These are phyloP conservation scores for Glaciozyma martinii DNA, from an alignment of 768 basidiomycete genomes.

Conservation along the genomic window DNA sequence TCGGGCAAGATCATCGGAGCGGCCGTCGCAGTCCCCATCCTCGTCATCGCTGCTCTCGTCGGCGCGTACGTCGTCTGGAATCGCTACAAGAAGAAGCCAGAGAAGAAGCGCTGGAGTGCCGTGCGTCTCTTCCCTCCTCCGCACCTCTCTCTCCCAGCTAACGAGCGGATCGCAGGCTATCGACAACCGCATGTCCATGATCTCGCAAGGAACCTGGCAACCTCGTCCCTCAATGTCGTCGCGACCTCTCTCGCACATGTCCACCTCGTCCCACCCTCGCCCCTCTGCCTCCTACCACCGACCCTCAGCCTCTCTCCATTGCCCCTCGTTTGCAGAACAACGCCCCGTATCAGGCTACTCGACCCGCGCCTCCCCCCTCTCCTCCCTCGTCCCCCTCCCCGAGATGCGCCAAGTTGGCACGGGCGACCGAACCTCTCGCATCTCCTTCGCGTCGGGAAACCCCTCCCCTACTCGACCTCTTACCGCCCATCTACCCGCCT, in stretches of 20 bases:
- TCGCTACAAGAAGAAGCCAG: slow-evolving; percentile 11
- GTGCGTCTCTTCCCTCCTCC: slow-evolving; percentile 4
- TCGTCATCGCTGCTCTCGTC: slow-evolving; percentile 1
- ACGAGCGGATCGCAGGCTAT: slow-evolving; percentile 12
- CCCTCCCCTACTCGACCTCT: slow-evolving; percentile 7
- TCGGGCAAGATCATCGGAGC: slow-evolving; percentile 25
- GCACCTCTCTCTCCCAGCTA: background rate
- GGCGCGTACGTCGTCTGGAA: slow-evolving; percentile 18
- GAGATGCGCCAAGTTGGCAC: slow-evolving; percentile 24
- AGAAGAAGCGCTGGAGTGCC: slow-evolving; percentile 26
- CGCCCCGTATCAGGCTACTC: slow-evolving; percentile 27
- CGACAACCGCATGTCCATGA: slow-evolving; percentile 33
- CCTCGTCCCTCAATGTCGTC: slow-evolving; percentile 25
- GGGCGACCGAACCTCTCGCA: slow-evolving; percentile 13
- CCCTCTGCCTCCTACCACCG: slow-evolving; percentile 13
- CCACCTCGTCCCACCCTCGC: slow-evolving; percentile 6
- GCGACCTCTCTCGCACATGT: slow-evolving; percentile 6
- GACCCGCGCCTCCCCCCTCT: slow-evolving; percentile 1
- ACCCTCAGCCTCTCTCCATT: background rate
- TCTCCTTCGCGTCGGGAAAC: background rate
- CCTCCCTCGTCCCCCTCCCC: slow-evolving; percentile 10
- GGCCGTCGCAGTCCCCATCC: slow-evolving; percentile 20
- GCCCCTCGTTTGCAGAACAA: slow-evolving; percentile 10
- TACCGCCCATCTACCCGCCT: background rate
- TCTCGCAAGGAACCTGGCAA: slow-evolving; percentile 29